phyloP scores from a whole-genome alignment of 2,329 filamentous ascomycete species.

The Diaporthe sp. region DNA sequence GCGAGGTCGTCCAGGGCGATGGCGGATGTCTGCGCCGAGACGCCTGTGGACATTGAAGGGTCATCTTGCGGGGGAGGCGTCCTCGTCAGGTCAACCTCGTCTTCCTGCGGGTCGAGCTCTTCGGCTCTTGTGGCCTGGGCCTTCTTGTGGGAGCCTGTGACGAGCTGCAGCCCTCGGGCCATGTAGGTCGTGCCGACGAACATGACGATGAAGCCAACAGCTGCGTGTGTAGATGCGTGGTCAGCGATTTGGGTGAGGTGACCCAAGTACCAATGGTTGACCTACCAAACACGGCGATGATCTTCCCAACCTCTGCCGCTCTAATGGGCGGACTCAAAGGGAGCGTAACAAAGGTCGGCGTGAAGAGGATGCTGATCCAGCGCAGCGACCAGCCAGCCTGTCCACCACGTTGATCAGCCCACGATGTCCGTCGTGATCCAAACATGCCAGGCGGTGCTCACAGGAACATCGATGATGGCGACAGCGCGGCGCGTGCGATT shows the following conservation, averaged over 20 bases:
- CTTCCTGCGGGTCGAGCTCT: slow-evolving; percentile 56
- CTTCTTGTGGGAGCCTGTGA: slow-evolving; percentile 63
- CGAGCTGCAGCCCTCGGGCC: slow-evolving; percentile 62
- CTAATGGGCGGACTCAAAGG: slow-evolving; percentile 66
- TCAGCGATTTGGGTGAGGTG: neutral
- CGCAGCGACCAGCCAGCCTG: slow-evolving; percentile 67
- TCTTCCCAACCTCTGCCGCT: slow-evolving; percentile 65
- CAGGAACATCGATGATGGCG: slow-evolving; percentile 62
- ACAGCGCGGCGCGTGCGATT: slow-evolving; percentile 60
- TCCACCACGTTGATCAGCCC: neutral
- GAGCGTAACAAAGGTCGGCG: slow-evolving; percentile 67
- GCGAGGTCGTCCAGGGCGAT: slow-evolving; percentile 36
- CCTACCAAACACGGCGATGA: slow-evolving; percentile 68
- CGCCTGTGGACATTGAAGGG: slow-evolving; percentile 31
- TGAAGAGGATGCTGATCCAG: slow-evolving; percentile 70
- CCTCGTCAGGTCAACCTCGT: slow-evolving; percentile 58
- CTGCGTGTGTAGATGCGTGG: slow-evolving; percentile 44
- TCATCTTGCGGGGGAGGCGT: slow-evolving; percentile 39
- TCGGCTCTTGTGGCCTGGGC: slow-evolving; percentile 62
- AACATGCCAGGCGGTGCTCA: slow-evolving; percentile 42
- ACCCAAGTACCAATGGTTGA: neutral
- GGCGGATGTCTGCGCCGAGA: slow-evolving; percentile 22
- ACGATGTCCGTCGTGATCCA: fast-evolving
- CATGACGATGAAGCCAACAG: slow-evolving; percentile 65
- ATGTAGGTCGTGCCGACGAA: slow-evolving; percentile 64